A percentile compares a stretch with the other conserved stretches of the same genome.
Evolutionary conservation across 768 basidiomycete genomes (phyloP).

Genomic region (Lentinula detonsa): DNA sequence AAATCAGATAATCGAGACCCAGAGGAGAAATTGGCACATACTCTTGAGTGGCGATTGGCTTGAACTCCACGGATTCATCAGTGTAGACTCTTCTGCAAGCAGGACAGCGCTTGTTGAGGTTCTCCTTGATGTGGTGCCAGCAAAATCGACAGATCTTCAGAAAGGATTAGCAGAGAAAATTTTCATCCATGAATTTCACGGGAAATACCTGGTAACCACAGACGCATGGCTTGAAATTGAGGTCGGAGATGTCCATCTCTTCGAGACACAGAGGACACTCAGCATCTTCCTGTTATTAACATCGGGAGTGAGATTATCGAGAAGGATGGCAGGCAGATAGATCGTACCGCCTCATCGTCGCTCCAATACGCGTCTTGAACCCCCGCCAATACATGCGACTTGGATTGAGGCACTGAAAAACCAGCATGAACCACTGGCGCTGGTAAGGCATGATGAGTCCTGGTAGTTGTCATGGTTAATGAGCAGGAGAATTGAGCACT

Average conservation of each 20-base stretch:
- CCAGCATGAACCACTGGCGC: conserved; percentile 70
- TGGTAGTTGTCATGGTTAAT: conserved; percentile 40
- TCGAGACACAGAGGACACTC: conserved; percentile 98
- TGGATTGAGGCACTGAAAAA: conserved; percentile 69
- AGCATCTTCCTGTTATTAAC: conserved; percentile 76
- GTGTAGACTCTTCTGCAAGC: conserved; percentile 93
- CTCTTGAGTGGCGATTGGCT: conserved; percentile 94
- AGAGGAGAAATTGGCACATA: conserved; percentile 35
- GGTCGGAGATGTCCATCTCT: conserved; percentile 98
- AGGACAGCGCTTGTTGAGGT: conserved; percentile 93
- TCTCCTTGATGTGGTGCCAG: conserved; percentile 97
- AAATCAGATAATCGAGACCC: conserved; percentile 4
- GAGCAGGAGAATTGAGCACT: neutral
- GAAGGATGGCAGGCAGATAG: neutral
- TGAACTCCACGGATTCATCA: conserved; percentile 91
- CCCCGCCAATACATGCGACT: conserved; percentile 81
- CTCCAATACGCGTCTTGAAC: conserved; percentile 98
- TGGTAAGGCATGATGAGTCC: conserved; percentile 61
- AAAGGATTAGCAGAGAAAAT: neutral
- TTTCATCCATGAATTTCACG: neutral
- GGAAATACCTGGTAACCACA: conserved; percentile 89
- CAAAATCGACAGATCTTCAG: conserved; percentile 97
- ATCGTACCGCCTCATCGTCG: conserved; percentile 77
- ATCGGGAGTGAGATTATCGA: conserved; percentile 10
- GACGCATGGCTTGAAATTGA: conserved; percentile 98